phyloP scores from a whole-genome alignment of 1,284 basidiomycete species.

The Ustilago vetiveriae region DNA sequence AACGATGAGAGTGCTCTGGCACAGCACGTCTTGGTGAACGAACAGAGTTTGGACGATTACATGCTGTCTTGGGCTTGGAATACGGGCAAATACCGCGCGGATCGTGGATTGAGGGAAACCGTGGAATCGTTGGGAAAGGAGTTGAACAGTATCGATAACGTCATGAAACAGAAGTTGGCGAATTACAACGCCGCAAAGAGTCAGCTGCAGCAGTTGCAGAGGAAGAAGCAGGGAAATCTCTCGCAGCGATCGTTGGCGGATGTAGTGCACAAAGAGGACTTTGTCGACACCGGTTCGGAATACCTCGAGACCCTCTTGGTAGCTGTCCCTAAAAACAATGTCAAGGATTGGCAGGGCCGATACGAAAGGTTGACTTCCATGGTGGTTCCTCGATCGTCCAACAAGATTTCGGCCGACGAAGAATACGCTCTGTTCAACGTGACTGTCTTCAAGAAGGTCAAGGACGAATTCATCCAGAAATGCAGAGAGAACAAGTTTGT shows the following conservation, averaged over 20 bases:
- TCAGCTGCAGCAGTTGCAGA: constrained; percentile 87
- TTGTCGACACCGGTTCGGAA: constrained; percentile 82
- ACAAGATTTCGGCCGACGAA: constrained; percentile 80
- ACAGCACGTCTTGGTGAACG: constrained; percentile 86
- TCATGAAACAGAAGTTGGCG: constrained; percentile 78
- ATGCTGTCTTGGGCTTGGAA: constrained; percentile 80
- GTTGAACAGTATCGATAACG: constrained; percentile 68
- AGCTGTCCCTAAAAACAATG: constrained; percentile 85
- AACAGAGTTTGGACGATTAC: constrained; percentile 82
- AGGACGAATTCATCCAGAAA: constrained; percentile 92
- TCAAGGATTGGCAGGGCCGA: constrained; percentile 86
- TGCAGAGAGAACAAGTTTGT: constrained; percentile 97
- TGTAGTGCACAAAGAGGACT: constrained; percentile 83
- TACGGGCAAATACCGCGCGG: constrained; percentile 82
- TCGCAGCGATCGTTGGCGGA: constrained; percentile 87
- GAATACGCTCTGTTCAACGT: constrained; percentile 89
- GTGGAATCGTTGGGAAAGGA: constrained; percentile 81
- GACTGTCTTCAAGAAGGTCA: constrained; percentile 88
- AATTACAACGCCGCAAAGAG: constrained; percentile 95
- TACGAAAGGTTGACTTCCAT: constrained; percentile 89
- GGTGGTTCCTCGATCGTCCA: constrained; percentile 93
- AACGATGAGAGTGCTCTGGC: constrained; percentile 84
- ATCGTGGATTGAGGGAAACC: constrained; percentile 81
- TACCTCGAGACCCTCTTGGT: constrained; percentile 92
- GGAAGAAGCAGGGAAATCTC: constrained; percentile 95